Percentiles rank a stretch among this genome's conserved stretches.
phyloP scores from a whole-genome alignment of 2,329 filamentous ascomycete species.

The Fusarium sulawesiense region DNA sequence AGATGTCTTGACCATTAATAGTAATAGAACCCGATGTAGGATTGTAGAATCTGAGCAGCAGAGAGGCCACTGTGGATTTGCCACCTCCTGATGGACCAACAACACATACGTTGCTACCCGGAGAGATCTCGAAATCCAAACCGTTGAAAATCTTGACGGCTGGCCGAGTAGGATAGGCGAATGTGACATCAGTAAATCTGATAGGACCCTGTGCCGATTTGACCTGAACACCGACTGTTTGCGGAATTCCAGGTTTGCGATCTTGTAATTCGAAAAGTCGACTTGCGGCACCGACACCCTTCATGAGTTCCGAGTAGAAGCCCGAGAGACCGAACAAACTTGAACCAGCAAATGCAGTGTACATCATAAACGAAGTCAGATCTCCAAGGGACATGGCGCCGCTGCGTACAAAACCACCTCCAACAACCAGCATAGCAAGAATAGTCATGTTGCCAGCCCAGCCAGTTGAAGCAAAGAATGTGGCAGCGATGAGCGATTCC shows the following conservation, averaged over 20 bases:
- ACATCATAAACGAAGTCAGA: conserved; percentile 97
- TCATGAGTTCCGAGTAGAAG: conserved; percentile 99
- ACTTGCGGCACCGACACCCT: conserved; percentile 96
- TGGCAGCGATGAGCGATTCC: conserved; percentile 89
- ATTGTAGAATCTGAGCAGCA: conserved; percentile 91
- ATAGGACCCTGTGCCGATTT: conserved; percentile 88
- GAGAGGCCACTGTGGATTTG: conserved; percentile 94
- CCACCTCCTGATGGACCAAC: conserved; percentile 96
- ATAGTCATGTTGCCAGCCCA: conserved; percentile 98
- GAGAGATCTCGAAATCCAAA: conserved; percentile 89
- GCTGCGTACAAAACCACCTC: conserved; percentile 87
- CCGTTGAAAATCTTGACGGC: conserved; percentile 92
- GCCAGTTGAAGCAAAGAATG: conserved; percentile 88
- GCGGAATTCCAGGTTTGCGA: conserved; percentile 84
- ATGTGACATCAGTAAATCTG: conserved; percentile 84
- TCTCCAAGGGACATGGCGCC: conserved; percentile 92
- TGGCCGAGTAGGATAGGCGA: conserved; percentile 93
- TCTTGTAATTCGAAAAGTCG: conserved; percentile 96
- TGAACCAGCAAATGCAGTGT: conserved; percentile 86
- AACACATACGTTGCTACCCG: conserved; percentile 94
- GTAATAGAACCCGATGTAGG: conserved; percentile 81
- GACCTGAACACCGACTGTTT: conserved; percentile 84
- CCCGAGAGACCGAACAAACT: conserved; percentile 93
- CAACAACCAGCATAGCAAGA: conserved; percentile 87
- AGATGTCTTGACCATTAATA: conserved; percentile 87